Percentiles rank a stretch among this genome's conserved stretches.
Conservation (phyloP, 495 filamentous ascomycete species). For the Talaromyces adpressus region DNA sequence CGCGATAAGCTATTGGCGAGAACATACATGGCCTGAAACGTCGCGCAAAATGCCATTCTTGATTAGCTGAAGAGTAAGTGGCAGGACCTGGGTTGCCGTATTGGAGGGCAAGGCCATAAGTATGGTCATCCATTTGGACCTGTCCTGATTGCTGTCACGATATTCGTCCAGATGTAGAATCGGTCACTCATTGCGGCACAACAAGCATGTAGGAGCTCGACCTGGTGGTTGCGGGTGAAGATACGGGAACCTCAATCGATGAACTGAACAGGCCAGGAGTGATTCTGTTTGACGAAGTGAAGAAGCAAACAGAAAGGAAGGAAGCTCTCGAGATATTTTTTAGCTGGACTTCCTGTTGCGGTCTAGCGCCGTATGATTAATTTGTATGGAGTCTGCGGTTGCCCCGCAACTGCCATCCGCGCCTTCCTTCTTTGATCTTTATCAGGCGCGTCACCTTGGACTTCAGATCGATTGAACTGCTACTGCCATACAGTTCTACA, state of each 20-base stretch:
- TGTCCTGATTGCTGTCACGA: background rate
- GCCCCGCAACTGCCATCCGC: slow-evolving; percentile 6
- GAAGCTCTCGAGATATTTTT: background rate
- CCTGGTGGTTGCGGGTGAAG: background rate
- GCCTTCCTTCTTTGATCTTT: background rate
- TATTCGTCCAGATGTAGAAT: background rate
- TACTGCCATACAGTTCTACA: background rate
- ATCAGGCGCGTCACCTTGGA: background rate
- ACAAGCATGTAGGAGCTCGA: background rate
- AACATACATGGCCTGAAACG: slow-evolving; percentile 22
- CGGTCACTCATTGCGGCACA: slow-evolving; percentile 3
- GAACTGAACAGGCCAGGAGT: too few relatives aligned
- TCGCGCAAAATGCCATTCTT: slow-evolving; percentile 50
- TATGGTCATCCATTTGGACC: slow-evolving; percentile 55
- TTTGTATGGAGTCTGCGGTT: slow-evolving; percentile 2
- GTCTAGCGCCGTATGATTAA: background rate
- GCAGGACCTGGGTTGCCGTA: slow-evolving; percentile 61
- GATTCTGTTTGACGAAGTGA: background rate
- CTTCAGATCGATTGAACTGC: background rate
- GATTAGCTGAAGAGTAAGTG: slow-evolving; percentile 44
- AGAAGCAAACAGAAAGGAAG: background rate
- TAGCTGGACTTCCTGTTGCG: background rate
- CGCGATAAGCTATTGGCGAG: background rate
- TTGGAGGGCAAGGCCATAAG: slow-evolving; percentile 42
- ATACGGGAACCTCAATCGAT: too few relatives aligned